A percentile compares a stretch with the other conserved stretches of the same genome.
phyloP scores from a whole-genome alignment of 75 land plant genomes.

The Chamaecyparis obtusa region DNA sequence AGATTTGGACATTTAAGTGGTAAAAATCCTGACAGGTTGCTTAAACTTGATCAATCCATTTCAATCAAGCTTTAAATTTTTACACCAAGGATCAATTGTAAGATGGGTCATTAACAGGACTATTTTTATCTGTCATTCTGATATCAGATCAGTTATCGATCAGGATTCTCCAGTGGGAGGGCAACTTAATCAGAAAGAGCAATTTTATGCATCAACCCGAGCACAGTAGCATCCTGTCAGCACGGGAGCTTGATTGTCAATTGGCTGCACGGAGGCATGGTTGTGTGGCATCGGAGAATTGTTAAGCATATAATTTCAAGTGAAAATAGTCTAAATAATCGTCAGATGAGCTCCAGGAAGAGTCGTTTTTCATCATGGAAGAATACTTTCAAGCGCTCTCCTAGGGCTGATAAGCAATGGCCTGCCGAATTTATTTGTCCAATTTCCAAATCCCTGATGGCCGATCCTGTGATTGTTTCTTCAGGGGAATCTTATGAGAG shows the following conservation, averaged over 20 bases:
- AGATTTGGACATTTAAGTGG: too few relatives aligned
- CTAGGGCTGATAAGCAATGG: neutral
- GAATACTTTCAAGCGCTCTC: neutral
- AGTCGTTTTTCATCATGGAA: slow-evolving; percentile 8
- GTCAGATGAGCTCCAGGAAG: neutral
- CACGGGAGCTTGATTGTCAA: neutral
- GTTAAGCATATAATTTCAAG: neutral
- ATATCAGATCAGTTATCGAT: neutral
- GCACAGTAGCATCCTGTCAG: too few relatives aligned
- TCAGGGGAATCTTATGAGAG: slow-evolving; percentile 38
- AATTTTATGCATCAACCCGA: too few relatives aligned
- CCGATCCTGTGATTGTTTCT: slow-evolving; percentile 35
- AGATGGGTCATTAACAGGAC: too few relatives aligned
- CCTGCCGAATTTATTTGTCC: slow-evolving; percentile 32
- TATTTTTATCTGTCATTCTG: too few relatives aligned
- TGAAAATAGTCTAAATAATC: neutral
- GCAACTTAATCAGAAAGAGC: too few relatives aligned
- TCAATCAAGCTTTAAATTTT: too few relatives aligned
- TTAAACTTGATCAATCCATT: too few relatives aligned
- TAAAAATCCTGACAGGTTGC: too few relatives aligned
- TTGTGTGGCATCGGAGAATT: neutral
- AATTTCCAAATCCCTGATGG: slow-evolving; percentile 27
- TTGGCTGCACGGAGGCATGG: neutral
- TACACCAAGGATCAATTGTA: too few relatives aligned
- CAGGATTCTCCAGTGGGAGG: neutral